These are phyloP conservation scores for Pseudogymnoascus sp. DNA, from an alignment of 2,329 filamentous ascomycete genomes.

Conservation along the genomic window DNA sequence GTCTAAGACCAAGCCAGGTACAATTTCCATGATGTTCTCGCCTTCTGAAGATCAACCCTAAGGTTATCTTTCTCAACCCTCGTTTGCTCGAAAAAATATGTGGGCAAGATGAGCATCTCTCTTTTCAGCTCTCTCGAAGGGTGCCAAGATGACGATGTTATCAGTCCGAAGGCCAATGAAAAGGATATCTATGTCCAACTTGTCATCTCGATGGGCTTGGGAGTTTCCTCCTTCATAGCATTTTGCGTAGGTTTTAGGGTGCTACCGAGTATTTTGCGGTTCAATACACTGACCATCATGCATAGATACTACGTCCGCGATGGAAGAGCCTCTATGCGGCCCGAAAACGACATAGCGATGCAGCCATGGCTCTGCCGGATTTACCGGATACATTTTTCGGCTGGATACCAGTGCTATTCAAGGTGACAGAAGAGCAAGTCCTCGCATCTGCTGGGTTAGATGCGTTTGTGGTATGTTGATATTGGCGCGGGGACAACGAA, in stretches of 20 bases:
- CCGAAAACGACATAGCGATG: constrained; percentile 67
- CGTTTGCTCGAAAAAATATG: background rate
- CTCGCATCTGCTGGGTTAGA: constrained; percentile 86
- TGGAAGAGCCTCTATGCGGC: constrained; percentile 91
- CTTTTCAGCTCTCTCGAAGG: background rate
- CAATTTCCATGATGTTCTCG: background rate
- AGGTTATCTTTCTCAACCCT: background rate
- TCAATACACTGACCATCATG: constrained; percentile 22
- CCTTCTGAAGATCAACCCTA: background rate
- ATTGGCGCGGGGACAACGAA: background rate
- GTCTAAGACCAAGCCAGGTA: constrained; percentile 1
- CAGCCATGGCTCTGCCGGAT: constrained; percentile 57
- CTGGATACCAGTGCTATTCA: constrained; percentile 84
- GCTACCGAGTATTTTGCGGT: background rate
- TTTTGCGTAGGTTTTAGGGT: constrained; percentile 58
- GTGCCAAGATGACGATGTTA: constrained; percentile 8
- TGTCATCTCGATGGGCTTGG: constrained; percentile 63
- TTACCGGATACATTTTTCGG: constrained; percentile 82
- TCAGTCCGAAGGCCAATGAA: constrained; percentile 17
- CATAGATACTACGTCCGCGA: constrained; percentile 73
- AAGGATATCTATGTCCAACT: constrained; percentile 51
- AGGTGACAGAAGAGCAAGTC: constrained; percentile 81
- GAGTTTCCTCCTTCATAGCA: constrained; percentile 62
- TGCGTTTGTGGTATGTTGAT: constrained; percentile 70
- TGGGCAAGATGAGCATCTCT: background rate